A percentile compares a stretch with the other conserved stretches of the same genome.
These are phyloP conservation scores for Leishmania amazonensis DNA, from an alignment of 208 protist species.

Conservation along the genomic window DNA sequence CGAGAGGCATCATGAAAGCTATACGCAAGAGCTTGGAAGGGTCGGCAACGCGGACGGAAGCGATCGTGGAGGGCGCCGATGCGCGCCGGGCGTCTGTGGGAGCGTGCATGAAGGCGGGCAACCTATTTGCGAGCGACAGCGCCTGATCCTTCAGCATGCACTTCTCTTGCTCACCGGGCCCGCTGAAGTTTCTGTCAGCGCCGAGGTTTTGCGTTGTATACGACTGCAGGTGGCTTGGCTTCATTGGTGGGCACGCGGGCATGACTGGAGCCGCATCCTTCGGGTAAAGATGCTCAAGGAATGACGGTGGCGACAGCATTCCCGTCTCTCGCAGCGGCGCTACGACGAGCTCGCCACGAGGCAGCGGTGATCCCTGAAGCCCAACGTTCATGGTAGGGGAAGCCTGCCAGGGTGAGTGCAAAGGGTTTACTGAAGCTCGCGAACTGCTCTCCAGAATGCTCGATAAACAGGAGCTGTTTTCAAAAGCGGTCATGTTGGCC, in stretches of 20 bases:
- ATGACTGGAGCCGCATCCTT: neutral
- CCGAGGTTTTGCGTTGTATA: neutral
- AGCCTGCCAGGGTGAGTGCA: neutral
- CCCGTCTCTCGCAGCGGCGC: conserved; percentile 5
- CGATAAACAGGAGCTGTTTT: neutral
- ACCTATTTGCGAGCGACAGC: neutral
- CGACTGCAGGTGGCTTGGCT: neutral
- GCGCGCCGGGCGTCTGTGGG: too few relatives aligned
- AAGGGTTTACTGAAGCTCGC: neutral
- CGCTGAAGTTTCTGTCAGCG: neutral
- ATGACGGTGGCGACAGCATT: conserved; percentile 1
- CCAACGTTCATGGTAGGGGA: neutral
- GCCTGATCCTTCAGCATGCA: neutral
- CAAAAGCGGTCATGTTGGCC: neutral
- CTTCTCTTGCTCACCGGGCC: neutral
- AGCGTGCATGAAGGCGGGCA: too few relatives aligned
- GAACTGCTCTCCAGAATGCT: neutral
- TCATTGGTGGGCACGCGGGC: neutral
- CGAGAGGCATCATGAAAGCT: conserved; percentile 28
- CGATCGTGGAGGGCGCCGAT: neutral
- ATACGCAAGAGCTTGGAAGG: neutral
- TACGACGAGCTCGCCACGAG: neutral
- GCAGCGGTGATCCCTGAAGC: neutral
- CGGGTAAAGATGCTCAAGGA: neutral
- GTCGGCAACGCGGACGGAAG: neutral